Percentiles rank a stretch among this genome's conserved stretches.
Evolutionary conservation across 140 eudicot genomes (phyloP).

Genomic region (Artemisia princeps): DNA sequence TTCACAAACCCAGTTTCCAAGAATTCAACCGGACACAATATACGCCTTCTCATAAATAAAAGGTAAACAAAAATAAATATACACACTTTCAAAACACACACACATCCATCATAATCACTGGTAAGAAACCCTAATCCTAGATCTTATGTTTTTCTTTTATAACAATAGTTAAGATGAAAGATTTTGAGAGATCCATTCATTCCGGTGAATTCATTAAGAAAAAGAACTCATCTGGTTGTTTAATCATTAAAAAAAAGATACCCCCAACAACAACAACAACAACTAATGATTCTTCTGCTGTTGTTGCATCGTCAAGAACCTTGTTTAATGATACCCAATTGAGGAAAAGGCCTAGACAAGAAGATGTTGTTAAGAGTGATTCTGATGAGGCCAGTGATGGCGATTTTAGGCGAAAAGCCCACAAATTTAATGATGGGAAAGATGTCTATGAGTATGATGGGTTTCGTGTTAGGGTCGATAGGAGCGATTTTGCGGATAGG

Average conservation of each 20-base stretch:
- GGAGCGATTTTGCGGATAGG: slow-evolving; percentile 32
- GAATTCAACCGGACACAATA: too few relatives aligned
- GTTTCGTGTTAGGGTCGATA: slow-evolving; percentile 42
- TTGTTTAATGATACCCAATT: slow-evolving; percentile 26
- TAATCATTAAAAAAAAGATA: slow-evolving; percentile 65
- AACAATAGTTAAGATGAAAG: slow-evolving; percentile 40
- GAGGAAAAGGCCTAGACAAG: slow-evolving; percentile 51
- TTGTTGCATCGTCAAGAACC: slow-evolving; percentile 28
- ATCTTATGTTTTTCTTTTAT: background rate
- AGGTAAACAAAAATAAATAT: too few relatives aligned
- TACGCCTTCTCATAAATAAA: too few relatives aligned
- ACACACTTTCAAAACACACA: too few relatives aligned
- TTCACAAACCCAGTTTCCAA: too few relatives aligned
- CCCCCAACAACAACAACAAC: background rate
- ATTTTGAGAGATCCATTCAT: slow-evolving; percentile 35
- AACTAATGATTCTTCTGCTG: slow-evolving; percentile 27
- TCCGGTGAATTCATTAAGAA: slow-evolving; percentile 69
- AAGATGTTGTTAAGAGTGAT: slow-evolving; percentile 28
- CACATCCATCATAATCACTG: too few relatives aligned
- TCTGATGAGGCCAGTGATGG: slow-evolving; percentile 69
- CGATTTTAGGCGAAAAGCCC: slow-evolving; percentile 29
- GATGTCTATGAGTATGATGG: slow-evolving; percentile 42
- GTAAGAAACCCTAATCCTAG: background rate
- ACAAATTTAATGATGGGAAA: slow-evolving; percentile 37
- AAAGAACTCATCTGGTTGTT: slow-evolving; percentile 80